phyloP scores from a whole-genome alignment of 495 filamentous ascomycete genomes.

The Tuber calosporum region DNA sequence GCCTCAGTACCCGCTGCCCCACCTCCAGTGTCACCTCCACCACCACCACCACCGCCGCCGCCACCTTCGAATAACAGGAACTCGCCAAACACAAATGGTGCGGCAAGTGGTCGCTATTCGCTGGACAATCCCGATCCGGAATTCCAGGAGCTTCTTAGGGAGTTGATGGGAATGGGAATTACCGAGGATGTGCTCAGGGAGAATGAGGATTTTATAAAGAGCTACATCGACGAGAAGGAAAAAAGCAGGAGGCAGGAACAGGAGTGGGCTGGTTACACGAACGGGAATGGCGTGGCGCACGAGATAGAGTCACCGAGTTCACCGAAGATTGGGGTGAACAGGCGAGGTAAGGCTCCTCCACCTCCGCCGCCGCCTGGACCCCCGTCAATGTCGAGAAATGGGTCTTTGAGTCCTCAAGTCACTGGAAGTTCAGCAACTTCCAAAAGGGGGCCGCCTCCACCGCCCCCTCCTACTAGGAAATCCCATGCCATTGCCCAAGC shows the following conservation, averaged over 20 bases:
- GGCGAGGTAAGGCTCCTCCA: constrained; percentile 51
- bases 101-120: constrained; percentile 52
- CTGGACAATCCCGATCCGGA: constrained; percentile 77
- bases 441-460: constrained; percentile 66
- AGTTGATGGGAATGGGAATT: constrained; percentile 77
- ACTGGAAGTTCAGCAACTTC: constrained; percentile 58
- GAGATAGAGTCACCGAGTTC: constrained; percentile 23
- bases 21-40: constrained; percentile 36
- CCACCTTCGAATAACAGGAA: constrained; percentile 31
- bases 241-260: constrained; percentile 55
- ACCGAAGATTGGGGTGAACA: constrained; percentile 42
- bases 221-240: constrained; percentile 68
- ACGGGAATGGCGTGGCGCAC: constrained; percentile 51
- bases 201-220: constrained; percentile 90
- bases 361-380: constrained; percentile 54
- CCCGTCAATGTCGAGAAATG: constrained; percentile 26
- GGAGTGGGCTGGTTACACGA: constrained; percentile 83
- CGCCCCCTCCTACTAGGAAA: constrained; percentile 75
- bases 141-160: constrained; percentile 71
- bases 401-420: constrained; percentile 59
- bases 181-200: constrained; percentile 82
- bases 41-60: constrained; percentile 34
- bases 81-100: constrained; percentile 25
- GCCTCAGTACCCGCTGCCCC: constrained; percentile 43
- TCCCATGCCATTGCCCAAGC: constrained; percentile 43